Conservation (phyloP, 140 eudicot genomes). For the Anethum foeniculum region DNA sequence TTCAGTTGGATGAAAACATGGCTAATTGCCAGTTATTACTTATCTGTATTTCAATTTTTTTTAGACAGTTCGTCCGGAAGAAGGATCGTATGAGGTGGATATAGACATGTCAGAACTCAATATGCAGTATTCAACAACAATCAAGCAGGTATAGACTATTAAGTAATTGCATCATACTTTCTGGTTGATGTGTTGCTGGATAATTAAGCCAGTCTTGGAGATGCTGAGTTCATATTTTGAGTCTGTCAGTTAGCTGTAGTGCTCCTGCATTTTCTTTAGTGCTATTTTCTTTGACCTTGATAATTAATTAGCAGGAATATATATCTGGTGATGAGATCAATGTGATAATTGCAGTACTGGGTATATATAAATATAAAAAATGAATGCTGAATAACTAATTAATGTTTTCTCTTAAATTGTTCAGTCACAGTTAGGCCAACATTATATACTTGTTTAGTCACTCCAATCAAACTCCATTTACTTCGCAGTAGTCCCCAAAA, state of each 20-base stretch:
- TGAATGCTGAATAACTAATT: not conserved
- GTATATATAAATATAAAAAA: not conserved
- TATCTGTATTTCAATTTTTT: not conserved
- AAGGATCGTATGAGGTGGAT: slow-evolving; percentile 52
- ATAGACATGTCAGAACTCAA: slow-evolving; percentile 53
- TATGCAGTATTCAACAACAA: slow-evolving; percentile 25
- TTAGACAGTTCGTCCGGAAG: slow-evolving; percentile 50
- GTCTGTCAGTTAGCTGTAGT: not conserved
- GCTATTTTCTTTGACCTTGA: not conserved
- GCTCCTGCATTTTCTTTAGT: not conserved
- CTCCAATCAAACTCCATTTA: not conserved
- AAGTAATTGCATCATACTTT: not conserved
- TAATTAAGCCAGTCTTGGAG: not conserved
- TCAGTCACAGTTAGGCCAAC: not conserved
- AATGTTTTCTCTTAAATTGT: not conserved
- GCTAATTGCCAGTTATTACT: not conserved
- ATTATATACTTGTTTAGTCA: not conserved
- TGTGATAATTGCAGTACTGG: not conserved
- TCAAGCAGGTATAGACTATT: slow-evolving; percentile 42
- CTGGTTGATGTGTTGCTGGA: not conserved
- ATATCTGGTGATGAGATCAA: not conserved
- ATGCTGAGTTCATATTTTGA: not conserved
- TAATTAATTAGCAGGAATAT: not conserved
- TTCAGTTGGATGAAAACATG: not conserved
- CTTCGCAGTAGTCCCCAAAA: not conserved